Conservation (phyloP, 345 rosid genomes). For the Clausena lansium region DNA sequence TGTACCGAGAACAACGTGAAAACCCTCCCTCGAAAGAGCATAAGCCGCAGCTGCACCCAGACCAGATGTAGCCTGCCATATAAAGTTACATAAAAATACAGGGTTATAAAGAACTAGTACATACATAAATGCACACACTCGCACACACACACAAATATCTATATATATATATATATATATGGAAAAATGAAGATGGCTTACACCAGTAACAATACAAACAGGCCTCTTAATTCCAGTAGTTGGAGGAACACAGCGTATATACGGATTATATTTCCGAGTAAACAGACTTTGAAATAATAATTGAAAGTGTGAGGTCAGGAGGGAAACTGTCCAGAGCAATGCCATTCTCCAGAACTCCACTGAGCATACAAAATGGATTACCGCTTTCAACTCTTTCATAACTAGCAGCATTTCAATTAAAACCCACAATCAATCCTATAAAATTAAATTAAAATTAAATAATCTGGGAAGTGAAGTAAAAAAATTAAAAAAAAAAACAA, state of each 20-base stretch:
- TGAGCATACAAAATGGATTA: constrained; percentile 43
- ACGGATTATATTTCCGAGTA: constrained; percentile 25
- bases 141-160: no score
- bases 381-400: constrained; percentile 34
- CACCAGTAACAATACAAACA: constrained; percentile 81
- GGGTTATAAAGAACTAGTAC: background rate
- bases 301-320: constrained; percentile 52
- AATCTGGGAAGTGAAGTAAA: background rate
- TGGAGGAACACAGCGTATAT: constrained; percentile 33
- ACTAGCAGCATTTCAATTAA: background rate
- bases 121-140: no score
- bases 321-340: constrained; percentile 55
- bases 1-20: constrained; percentile 74
- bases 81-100: background rate
- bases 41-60: constrained; percentile 73
- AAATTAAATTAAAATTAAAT: no score
- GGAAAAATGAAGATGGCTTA: constrained; percentile 28
- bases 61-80: constrained; percentile 78
- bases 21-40: constrained; percentile 74
- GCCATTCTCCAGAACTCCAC: constrained; percentile 77
- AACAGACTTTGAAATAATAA: constrained; percentile 39
- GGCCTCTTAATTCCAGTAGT: constrained; percentile 29
- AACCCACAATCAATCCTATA: background rate
- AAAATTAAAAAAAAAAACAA: no score
- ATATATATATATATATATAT: no score